Evolutionary conservation across 768 basidiomycete genomes (phyloP).

Genomic region (Cantharellus anzutake): DNA sequence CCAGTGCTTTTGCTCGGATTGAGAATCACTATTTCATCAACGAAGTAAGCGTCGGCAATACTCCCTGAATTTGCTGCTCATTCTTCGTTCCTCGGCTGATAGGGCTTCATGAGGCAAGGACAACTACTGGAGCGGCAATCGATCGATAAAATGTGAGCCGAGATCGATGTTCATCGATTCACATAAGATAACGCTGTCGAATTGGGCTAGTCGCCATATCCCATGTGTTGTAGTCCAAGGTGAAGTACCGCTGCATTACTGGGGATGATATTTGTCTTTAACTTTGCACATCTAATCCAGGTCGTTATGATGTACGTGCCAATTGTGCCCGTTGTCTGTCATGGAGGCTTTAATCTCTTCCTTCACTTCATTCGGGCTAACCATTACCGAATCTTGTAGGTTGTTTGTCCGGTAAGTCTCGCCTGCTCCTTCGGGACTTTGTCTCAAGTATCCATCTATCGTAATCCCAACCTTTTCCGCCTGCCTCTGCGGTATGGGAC

Average conservation of each 20-base stretch:
- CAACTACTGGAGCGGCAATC: conserved; percentile 68
- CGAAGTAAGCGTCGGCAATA: conserved; percentile 25
- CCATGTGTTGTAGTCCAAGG: conserved; percentile 71
- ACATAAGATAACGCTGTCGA: not conserved
- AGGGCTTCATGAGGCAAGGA: conserved; percentile 71
- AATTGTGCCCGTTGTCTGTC: not conserved
- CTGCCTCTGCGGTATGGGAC: no score
- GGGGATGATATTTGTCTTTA: not conserved
- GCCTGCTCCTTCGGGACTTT: not conserved
- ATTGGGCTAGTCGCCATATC: conserved; percentile 51
- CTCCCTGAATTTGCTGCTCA: conserved; percentile 13
- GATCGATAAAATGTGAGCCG: conserved; percentile 68
- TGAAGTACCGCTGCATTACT: not conserved
- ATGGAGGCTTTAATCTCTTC: not conserved
- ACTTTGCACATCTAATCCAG: not conserved
- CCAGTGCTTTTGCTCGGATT: conserved; percentile 71
- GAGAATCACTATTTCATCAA: conserved; percentile 89
- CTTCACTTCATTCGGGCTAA: not conserved
- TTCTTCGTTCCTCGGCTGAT: conserved; percentile 9
- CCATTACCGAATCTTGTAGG: not conserved
- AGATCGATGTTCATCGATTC: not conserved
- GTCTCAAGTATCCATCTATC: conserved; percentile 12
- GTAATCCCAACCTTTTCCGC: conserved; percentile 70
- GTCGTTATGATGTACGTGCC: not conserved
- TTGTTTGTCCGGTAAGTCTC: not conserved